Conservation (phyloP, 148 eudicot genomes). For the Linanthus parryae region DNA sequence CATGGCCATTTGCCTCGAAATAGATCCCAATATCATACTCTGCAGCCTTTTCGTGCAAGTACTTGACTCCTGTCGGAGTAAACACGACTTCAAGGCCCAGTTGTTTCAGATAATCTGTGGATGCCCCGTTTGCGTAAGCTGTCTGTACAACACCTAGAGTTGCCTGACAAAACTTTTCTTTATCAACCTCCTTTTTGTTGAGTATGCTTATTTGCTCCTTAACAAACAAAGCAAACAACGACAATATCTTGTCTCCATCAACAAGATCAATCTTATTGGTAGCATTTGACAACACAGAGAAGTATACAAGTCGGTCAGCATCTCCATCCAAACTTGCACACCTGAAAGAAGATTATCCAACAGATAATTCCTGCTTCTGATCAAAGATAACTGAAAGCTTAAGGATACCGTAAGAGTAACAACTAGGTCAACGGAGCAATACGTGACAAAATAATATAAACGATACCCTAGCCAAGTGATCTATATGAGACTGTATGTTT, state of each 20-base stretch:
- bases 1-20: constrained; percentile 97
- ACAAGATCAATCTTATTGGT: constrained; percentile 58
- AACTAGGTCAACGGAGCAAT: too few species aligned
- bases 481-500: too few species aligned
- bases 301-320: constrained; percentile 95
- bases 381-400: too few species aligned
- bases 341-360: constrained; percentile 65
- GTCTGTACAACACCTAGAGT: constrained; percentile 80
- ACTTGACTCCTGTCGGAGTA: constrained; percentile 94
- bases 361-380: constrained; percentile 21
- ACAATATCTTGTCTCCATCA: constrained; percentile 94
- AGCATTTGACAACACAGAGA: constrained; percentile 47
- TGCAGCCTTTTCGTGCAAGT: constrained; percentile 82
- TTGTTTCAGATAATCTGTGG: constrained; percentile 76
- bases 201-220: constrained; percentile 60
- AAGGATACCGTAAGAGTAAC: too few species aligned
- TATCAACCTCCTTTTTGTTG: constrained; percentile 20
- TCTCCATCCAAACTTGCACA: constrained; percentile 99
- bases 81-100: constrained; percentile 66
- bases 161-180: constrained; percentile 24
- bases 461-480: too few species aligned
- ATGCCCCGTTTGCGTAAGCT: constrained; percentile 97
- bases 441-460: too few species aligned
- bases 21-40: constrained; percentile 81
- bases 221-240: constrained; percentile 76